A percentile compares a stretch with the other conserved stretches of the same genome.
These are phyloP conservation scores for Nicotiana sylvestris DNA, from an alignment of 257 asterid genomes.

Conservation along the genomic window DNA sequence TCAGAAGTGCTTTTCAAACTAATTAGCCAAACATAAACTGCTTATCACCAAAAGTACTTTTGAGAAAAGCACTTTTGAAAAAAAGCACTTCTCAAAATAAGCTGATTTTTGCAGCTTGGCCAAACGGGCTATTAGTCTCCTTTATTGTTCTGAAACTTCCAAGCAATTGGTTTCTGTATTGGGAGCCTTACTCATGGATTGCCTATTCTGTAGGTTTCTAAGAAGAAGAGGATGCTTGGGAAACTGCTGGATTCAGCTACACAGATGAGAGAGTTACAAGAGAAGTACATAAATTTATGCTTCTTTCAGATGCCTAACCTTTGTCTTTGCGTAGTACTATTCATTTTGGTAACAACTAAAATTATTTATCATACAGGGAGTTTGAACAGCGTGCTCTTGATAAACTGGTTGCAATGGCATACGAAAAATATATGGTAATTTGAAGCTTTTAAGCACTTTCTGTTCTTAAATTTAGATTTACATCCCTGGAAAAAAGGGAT, in stretches of 20 bases:
- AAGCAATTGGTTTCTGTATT: slow-evolving; percentile 1
- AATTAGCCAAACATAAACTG: too few species aligned
- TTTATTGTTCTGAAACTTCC: background rate
- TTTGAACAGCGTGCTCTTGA: slow-evolving; percentile 72
- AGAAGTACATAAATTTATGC: slow-evolving; percentile 38
- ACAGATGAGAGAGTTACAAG: slow-evolving; percentile 61
- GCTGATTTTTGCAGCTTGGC: too few species aligned
- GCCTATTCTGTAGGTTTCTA: slow-evolving; percentile 44
- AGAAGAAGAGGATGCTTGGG: slow-evolving; percentile 50
- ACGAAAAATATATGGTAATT: slow-evolving; percentile 82
- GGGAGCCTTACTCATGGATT: slow-evolving; percentile 5
- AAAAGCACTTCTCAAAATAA: too few species aligned
- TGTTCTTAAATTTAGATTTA: slow-evolving; percentile 8
- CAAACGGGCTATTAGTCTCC: background rate
- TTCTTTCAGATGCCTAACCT: slow-evolving; percentile 18
- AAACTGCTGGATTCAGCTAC: slow-evolving; percentile 50
- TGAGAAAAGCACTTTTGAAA: too few species aligned
- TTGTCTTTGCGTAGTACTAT: slow-evolving; percentile 9
- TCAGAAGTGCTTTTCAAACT: too few species aligned
- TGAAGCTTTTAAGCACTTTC: slow-evolving; percentile 18
- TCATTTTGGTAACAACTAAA: slow-evolving; percentile 19
- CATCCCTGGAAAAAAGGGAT: background rate
- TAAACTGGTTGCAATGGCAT: slow-evolving; percentile 76
- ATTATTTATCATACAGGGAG: slow-evolving; percentile 46
- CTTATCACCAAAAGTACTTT: too few species aligned